Evolutionary conservation across 192 early-diverging fungal genomes (phyloP).

Genomic region (Coemansia sp.): DNA sequence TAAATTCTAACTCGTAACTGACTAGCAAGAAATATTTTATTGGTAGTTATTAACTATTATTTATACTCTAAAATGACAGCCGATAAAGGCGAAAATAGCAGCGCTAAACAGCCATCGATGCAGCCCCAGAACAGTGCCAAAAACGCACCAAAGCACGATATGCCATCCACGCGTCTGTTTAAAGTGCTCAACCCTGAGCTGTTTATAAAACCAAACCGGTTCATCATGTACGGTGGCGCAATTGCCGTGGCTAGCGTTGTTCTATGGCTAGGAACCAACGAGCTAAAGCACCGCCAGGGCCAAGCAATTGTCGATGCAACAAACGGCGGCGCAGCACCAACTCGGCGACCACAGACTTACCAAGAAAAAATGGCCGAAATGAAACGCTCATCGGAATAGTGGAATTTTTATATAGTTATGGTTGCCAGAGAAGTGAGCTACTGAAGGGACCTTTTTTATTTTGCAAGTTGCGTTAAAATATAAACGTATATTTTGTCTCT

Average conservation of each 20-base stretch:
- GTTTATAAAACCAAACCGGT: slow-evolving; percentile 49
- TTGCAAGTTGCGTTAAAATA: no score
- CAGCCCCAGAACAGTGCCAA: not conserved
- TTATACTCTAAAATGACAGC: not conserved
- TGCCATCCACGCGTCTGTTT: slow-evolving; percentile 48
- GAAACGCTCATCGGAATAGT: slow-evolving; percentile 24
- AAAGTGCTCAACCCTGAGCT: slow-evolving; percentile 54
- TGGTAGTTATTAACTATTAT: not conserved
- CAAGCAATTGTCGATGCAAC: slow-evolving; percentile 9
- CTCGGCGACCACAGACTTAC: slow-evolving; percentile 32
- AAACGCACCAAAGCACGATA: slow-evolving; percentile 18
- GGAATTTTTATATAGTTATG: no score
- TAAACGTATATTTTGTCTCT: no score
- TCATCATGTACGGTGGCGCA: slow-evolving; percentile 47
- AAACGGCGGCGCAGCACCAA: not conserved
- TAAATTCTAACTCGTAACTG: not conserved
- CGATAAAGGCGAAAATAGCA: not conserved
- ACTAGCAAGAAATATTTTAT: not conserved
- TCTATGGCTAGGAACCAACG: slow-evolving; percentile 44
- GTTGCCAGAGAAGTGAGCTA: no score
- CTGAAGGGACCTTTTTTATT: no score
- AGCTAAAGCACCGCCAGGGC: slow-evolving; percentile 29
- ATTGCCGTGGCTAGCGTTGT: slow-evolving; percentile 34
- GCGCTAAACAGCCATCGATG: not conserved
- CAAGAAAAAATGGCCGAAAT: slow-evolving; percentile 44